phyloP scores from a whole-genome alignment of 2,329 filamentous ascomycete genomes.

The Fusarium compactum region DNA sequence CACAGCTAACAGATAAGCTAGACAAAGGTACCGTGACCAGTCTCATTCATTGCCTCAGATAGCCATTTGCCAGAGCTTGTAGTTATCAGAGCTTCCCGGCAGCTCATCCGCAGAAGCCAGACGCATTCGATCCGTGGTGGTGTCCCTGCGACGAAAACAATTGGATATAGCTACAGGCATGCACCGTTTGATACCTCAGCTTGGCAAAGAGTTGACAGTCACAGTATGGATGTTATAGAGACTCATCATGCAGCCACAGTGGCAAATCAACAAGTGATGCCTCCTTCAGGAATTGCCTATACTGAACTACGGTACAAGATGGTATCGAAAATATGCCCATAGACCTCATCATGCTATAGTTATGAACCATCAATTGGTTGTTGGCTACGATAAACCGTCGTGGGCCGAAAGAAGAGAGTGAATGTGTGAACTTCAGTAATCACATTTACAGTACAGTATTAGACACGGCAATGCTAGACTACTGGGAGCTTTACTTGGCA shows the following conservation, averaged over 20 bases:
- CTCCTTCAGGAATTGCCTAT: not conserved
- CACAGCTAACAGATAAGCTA: constrained; percentile 30
- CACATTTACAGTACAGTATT: not conserved
- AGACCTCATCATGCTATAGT: not conserved
- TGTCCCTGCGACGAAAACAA: constrained; percentile 21
- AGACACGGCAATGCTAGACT: not conserved
- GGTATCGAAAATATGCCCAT: not conserved
- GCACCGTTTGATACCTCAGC: constrained; percentile 26
- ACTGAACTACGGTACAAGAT: not conserved
- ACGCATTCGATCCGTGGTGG: constrained; percentile 12
- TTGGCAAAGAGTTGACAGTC: constrained; percentile 16
- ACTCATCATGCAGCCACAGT: constrained; percentile 20
- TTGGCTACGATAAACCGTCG: not conserved
- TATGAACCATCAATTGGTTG: not conserved
- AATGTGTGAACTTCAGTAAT: not conserved
- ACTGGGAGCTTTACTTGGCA: constrained; percentile 13
- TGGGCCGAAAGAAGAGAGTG: not conserved
- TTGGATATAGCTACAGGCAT: constrained; percentile 21
- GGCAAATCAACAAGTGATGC: constrained; percentile 18
- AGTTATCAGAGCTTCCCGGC: constrained; percentile 20
- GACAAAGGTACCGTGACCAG: constrained; percentile 38
- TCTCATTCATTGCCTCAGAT: constrained; percentile 8
- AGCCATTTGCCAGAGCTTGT: constrained; percentile 20
- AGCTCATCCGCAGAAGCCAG: constrained; percentile 6
- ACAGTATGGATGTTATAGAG: not conserved